A percentile compares a stretch with the other conserved stretches of the same genome.
Conservation (phyloP, 2,329 filamentous ascomycete species). For the Polychaeton citri region DNA sequence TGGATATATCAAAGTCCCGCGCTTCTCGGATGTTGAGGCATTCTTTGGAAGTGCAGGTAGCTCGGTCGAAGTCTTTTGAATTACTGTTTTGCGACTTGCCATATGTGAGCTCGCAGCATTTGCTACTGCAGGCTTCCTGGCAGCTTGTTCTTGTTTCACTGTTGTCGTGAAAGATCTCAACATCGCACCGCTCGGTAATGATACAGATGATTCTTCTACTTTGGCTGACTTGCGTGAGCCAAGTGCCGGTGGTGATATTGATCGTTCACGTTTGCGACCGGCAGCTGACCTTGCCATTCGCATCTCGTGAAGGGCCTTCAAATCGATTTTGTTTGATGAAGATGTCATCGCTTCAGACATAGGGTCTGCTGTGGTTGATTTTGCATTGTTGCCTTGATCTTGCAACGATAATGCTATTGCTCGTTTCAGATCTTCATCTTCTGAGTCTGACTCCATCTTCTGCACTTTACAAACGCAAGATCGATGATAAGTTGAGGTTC, state of each 20-base stretch:
- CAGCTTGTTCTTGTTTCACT: constrained; percentile 9
- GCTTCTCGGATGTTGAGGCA: neutral
- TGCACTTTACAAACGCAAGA: too few relatives aligned
- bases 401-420: constrained; percentile 37
- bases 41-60: neutral
- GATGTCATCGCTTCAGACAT: constrained; percentile 11
- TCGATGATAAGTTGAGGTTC: too few relatives aligned
- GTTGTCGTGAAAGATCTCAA: constrained; percentile 13
- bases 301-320: constrained; percentile 76
- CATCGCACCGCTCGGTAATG: constrained; percentile 10
- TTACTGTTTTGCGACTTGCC: neutral
- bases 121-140: constrained; percentile 10
- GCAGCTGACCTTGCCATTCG: constrained; percentile 54
- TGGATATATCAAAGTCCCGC: constrained; percentile 31
- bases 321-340: constrained; percentile 51
- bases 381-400: neutral
- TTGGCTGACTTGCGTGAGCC: constrained; percentile 14
- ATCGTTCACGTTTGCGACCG: constrained; percentile 41
- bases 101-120: constrained; percentile 8
- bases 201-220: constrained; percentile 8
- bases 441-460: constrained; percentile 24
- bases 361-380: constrained; percentile 13
- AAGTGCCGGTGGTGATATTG: constrained; percentile 23
- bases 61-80: neutral
- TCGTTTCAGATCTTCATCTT: constrained; percentile 46